phyloP scores from a whole-genome alignment of 495 filamentous ascomycete genomes.

The Xylaria acuta region DNA sequence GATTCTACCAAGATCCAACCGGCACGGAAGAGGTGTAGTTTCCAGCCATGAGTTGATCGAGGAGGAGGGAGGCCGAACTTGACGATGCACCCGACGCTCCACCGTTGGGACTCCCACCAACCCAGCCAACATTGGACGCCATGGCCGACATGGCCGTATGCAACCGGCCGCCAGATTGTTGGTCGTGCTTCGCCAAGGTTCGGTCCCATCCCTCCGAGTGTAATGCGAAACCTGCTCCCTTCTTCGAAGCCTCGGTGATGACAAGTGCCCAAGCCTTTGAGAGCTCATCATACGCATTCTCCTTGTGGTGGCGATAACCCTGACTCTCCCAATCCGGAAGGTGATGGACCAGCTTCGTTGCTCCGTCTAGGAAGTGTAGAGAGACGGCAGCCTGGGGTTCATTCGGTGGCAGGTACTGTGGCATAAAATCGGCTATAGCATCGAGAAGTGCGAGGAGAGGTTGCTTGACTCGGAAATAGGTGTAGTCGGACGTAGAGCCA shows the following conservation, averaged over 20 bases:
- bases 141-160: constrained; percentile 81
- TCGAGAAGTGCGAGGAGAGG: constrained; percentile 82
- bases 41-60: constrained; percentile 79
- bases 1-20: constrained; percentile 37
- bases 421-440: constrained; percentile 89
- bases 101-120: constrained; percentile 60
- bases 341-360: constrained; percentile 86
- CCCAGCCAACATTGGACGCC: constrained; percentile 76
- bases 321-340: constrained; percentile 87
- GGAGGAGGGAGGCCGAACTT: constrained; percentile 64
- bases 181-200: constrained; percentile 85
- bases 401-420: constrained; percentile 91
- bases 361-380: constrained; percentile 84
- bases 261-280: constrained; percentile 91
- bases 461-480: constrained; percentile 90
- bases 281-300: constrained; percentile 95
- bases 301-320: constrained; percentile 86
- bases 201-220: constrained; percentile 95
- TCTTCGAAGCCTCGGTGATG: constrained; percentile 88
- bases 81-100: constrained; percentile 27
- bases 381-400: constrained; percentile 81
- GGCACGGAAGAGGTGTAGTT: constrained; percentile 78
- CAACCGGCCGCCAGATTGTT: constrained; percentile 82
- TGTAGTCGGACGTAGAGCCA: constrained; percentile 84
- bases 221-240: constrained; percentile 86